phyloP scores from a whole-genome alignment of 2,329 filamentous ascomycete species.

The Apiospora saccharicola region DNA sequence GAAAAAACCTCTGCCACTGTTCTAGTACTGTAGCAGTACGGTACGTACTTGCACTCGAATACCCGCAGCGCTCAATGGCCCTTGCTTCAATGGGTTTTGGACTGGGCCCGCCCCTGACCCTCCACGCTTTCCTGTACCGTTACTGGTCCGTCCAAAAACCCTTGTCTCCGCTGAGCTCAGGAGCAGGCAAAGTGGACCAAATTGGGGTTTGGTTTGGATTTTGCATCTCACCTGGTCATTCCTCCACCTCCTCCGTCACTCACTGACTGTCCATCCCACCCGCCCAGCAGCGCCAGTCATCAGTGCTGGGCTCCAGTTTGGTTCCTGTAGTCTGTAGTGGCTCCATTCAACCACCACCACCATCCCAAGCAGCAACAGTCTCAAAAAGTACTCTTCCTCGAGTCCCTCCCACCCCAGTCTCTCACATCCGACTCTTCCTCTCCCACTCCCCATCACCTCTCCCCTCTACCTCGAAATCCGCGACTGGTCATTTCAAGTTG shows the following conservation, averaged over 20 bases:
- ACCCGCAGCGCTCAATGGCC: conserved; percentile 4
- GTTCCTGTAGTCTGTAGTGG: neutral
- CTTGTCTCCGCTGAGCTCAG: neutral
- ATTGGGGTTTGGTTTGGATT: conserved; percentile 19
- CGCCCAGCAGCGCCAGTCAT: conserved; percentile 5
- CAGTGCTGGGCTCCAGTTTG: conserved; percentile 17
- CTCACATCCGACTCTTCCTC: conserved; percentile 22
- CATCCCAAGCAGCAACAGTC: conserved; percentile 10
- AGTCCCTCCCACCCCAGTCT: conserved; percentile 21
- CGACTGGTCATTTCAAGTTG: conserved; percentile 22
- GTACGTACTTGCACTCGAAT: neutral
- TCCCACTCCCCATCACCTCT: conserved; percentile 22
- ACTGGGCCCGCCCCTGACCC: conserved; percentile 13
- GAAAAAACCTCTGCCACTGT: no score
- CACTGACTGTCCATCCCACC: conserved; percentile 13
- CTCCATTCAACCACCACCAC: conserved; percentile 18
- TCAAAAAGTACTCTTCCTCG: conserved; percentile 24
- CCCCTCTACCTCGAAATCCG: conserved; percentile 24
- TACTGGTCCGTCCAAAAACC: conserved; percentile 13
- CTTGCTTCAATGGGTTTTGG: conserved; percentile 15
- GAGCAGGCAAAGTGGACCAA: conserved; percentile 19
- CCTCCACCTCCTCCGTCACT: conserved; percentile 18
- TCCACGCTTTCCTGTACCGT: conserved; percentile 15
- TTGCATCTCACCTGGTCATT: conserved; percentile 21
- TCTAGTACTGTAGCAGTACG: neutral